Conservation (phyloP, 495 filamentous ascomycete genomes). For the Lichenothelia convexa region DNA sequence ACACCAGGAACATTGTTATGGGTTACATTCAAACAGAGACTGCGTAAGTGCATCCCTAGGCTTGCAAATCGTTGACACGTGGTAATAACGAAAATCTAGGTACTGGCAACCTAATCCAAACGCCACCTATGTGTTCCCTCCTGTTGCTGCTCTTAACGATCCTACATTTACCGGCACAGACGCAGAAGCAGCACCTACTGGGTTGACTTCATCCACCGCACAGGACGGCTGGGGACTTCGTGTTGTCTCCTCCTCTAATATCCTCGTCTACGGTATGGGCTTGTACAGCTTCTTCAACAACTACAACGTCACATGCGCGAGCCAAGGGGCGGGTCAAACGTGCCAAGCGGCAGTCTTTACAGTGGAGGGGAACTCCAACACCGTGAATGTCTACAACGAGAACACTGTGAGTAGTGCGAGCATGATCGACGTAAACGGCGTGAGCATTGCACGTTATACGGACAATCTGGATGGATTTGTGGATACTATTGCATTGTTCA, state of each 20-base stretch:
- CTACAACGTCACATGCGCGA: conserved; percentile 24
- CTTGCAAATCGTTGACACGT: too few relatives aligned
- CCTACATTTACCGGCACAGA: conserved; percentile 15
- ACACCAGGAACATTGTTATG: conserved; percentile 17
- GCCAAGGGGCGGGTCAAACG: conserved; percentile 24
- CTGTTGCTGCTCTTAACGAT: conserved; percentile 23
- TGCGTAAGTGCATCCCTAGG: too few relatives aligned
- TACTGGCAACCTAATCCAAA: conserved; percentile 48
- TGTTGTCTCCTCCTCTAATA: conserved; percentile 36
- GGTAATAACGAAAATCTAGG: too few relatives aligned
- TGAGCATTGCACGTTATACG: conserved; percentile 27
- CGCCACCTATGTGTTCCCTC: conserved; percentile 38
- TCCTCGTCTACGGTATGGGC: conserved; percentile 33
- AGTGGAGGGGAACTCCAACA: conserved; percentile 21
- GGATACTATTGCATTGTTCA: conserved; percentile 33
- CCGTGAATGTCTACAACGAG: conserved; percentile 28
- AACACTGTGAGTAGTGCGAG: conserved; percentile 31
- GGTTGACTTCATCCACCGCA: conserved; percentile 31
- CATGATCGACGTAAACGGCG: conserved; percentile 31
- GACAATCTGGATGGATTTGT: conserved; percentile 39
- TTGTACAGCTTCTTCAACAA: conserved; percentile 21
- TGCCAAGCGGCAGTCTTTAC: conserved; percentile 49
- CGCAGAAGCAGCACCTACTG: conserved; percentile 29
- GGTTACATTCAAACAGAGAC: conserved; percentile 21
- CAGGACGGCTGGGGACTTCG: conserved; percentile 51